Percentiles rank a stretch among this genome's conserved stretches.
Evolutionary conservation across 768 basidiomycete species (phyloP).

Genomic region (Favolaschia claudopus): DNA sequence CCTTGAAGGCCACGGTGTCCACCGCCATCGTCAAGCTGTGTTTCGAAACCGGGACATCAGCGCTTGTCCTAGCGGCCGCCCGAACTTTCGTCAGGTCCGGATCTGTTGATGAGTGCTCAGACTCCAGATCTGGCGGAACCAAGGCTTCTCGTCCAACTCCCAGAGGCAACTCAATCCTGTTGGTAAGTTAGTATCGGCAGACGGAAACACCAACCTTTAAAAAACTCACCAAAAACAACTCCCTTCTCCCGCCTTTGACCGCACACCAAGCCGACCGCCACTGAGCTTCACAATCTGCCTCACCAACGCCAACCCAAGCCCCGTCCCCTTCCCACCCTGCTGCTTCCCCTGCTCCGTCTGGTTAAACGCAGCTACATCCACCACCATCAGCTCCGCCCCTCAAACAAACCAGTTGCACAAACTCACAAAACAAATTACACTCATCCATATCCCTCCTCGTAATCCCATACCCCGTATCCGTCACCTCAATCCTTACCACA

Average conservation of each 20-base stretch:
- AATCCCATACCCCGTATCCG: constrained; percentile 72
- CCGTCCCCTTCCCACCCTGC: constrained; percentile 79
- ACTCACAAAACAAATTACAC: constrained; percentile 74
- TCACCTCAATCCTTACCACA: constrained; percentile 85
- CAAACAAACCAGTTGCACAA: not conserved
- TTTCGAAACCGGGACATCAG: constrained; percentile 24
- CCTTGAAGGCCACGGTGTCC: constrained; percentile 38
- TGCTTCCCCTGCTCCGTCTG: constrained; percentile 80
- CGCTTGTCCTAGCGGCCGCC: constrained; percentile 27
- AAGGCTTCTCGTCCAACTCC: constrained; percentile 70
- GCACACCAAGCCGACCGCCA: constrained; percentile 77
- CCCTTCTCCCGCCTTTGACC: constrained; percentile 68
- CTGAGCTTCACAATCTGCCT: constrained; percentile 80
- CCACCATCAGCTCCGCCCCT: constrained; percentile 12
- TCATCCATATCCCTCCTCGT: constrained; percentile 67
- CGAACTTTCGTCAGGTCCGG: constrained; percentile 30
- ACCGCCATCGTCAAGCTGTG: constrained; percentile 37
- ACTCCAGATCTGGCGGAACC: constrained; percentile 35
- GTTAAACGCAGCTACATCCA: constrained; percentile 68
- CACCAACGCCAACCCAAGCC: constrained; percentile 78
- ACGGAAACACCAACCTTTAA: not conserved
- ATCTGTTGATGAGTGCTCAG: constrained; percentile 30
- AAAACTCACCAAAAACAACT: constrained; percentile 38
- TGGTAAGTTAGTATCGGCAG: not conserved
- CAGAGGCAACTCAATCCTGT: constrained; percentile 69